Base-by-base conservation (phyloP, 192 early-diverging fungal species). In the Backusella mclennaniae region DNA sequence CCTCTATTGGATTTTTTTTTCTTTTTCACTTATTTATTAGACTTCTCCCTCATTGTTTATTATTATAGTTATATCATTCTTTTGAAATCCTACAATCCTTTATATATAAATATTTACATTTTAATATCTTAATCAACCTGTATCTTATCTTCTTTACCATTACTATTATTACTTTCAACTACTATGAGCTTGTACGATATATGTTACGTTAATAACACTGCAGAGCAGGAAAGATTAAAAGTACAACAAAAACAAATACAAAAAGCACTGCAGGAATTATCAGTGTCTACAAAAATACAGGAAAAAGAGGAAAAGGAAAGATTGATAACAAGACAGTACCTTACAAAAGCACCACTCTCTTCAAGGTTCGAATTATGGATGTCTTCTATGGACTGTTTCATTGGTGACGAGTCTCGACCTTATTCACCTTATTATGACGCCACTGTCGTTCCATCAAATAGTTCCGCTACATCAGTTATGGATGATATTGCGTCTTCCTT, bases 131-230 rank as follows among this genome's bases (percentile, higher is more conserved):
- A 68, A 68, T 36, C 56, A 63, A 35, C 35, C 21, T 35, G 17
- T 68, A 35, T n/a, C 35, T 36, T n/a, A 33, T 19, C 35, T 68
- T 68, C 29, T 68, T 68, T 68, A 19, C 35, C 5, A n/a, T 68
- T 36, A 33, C 4, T 2, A 35, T n/a, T 35, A 21, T 35, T 35
- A 67, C 35, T 33, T 31, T 35, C 67, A 68, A n/a, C 17, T 35
- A 66, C 63, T 36, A 71, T 71, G 70, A 71, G 70, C 29, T 49
- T 71, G 39, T 71, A 71, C 29, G 70, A 71, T 31, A 71, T 71
- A 31, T 41, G 26, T 1, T 49, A 71, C 42, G 44, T 71, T 19
- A 71, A 17, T 26, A 46, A 39, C 15, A 49, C 42, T 26, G 35
- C 44, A 23, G 42, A 71, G 26, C 42, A 71, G 41, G 42, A 36